Conservation (phyloP, 2,329 filamentous ascomycete genomes). For the Penicillium paneum region DNA sequence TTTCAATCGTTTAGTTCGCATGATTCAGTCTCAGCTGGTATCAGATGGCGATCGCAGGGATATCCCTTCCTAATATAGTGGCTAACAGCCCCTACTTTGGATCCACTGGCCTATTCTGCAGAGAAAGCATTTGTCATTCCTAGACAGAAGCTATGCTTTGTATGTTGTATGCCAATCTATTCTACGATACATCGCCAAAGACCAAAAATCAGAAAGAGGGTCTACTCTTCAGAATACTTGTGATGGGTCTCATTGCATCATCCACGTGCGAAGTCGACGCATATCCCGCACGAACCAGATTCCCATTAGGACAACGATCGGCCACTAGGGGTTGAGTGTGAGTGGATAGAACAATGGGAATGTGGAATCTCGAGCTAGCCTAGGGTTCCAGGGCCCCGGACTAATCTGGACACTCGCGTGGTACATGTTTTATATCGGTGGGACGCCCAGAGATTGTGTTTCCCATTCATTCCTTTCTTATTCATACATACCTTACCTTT, state of each 20-base stretch:
- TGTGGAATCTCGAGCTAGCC: background rate
- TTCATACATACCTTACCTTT: background rate
- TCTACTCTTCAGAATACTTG: background rate
- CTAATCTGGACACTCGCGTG: background rate
- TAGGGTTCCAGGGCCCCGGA: background rate
- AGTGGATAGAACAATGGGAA: conserved; percentile 2
- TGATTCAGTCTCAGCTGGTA: background rate
- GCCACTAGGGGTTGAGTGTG: background rate
- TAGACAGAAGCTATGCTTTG: background rate
- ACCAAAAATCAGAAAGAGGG: background rate
- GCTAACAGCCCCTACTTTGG: background rate
- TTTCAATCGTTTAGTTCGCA: background rate
- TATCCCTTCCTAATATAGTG: background rate
- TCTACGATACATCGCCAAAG: background rate
- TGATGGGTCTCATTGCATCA: background rate
- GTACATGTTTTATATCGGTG: conserved; percentile 1
- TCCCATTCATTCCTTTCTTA: conserved; percentile 12
- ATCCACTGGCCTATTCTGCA: background rate
- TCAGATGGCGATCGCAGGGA: conserved; percentile 4
- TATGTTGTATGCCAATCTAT: background rate
- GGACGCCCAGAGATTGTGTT: background rate
- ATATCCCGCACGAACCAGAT: background rate
- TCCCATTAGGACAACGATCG: conserved; percentile 2
- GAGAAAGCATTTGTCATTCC: background rate
- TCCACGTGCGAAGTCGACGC: background rate